Evolutionary conservation across 106 monocot species (phyloP).

Genomic region (Platanthera guangdongensis): DNA sequence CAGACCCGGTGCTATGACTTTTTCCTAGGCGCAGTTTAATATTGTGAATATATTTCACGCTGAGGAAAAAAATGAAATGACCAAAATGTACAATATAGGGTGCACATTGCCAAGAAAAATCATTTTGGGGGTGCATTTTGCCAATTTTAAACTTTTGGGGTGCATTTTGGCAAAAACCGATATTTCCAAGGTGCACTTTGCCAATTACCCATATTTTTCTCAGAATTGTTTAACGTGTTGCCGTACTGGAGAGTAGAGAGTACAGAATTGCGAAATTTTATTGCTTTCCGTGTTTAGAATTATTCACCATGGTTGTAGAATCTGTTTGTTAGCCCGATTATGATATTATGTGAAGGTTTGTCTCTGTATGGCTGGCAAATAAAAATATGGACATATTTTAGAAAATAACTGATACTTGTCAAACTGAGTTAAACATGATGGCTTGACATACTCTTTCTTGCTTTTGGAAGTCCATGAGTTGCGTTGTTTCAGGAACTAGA

Average conservation of each 20-base stretch:
- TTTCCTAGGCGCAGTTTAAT: background rate
- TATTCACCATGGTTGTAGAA: background rate
- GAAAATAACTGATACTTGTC: background rate
- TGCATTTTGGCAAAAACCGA: too few relatives aligned
- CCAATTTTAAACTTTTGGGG: too few relatives aligned
- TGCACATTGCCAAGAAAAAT: too few relatives aligned
- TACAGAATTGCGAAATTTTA: background rate
- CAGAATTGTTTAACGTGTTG: background rate
- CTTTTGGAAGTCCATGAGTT: too few relatives aligned
- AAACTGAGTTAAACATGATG: background rate
- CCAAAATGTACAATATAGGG: too few relatives aligned
- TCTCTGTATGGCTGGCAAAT: background rate
- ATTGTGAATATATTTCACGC: too few relatives aligned
- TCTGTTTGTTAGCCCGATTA: background rate
- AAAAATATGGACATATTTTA: background rate
- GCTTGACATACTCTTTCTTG: too few relatives aligned
- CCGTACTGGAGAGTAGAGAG: background rate
- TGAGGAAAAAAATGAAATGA: too few relatives aligned
- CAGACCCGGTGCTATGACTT: background rate
- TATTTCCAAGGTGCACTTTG: too few relatives aligned
- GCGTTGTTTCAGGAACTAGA: background rate
- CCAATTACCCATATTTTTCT: too few relatives aligned
- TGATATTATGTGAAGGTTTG: background rate
- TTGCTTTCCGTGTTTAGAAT: background rate
- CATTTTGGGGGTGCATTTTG: too few relatives aligned